Evolutionary conservation across 225 moss, liverwort and hornwort genomes (phyloP).

Genomic region (Marchantia paleacea): DNA sequence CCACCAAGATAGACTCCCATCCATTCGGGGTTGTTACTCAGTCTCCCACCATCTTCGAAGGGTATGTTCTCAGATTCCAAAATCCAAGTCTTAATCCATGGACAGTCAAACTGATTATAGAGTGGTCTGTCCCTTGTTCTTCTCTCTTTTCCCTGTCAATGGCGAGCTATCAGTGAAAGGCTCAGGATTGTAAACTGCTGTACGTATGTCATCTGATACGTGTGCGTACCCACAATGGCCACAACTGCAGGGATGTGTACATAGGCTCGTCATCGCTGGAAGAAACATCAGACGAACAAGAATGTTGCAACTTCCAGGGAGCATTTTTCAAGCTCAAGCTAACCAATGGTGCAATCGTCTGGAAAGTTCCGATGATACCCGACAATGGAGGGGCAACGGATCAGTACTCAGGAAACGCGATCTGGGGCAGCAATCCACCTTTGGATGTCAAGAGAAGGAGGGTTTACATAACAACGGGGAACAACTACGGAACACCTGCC

Average conservation of each 20-base stretch:
- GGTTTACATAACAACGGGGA: conserved; percentile 37
- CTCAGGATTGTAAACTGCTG: too few species aligned
- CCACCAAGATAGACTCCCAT: background rate
- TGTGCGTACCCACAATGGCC: too few species aligned
- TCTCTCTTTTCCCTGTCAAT: too few species aligned
- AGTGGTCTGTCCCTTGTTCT: too few species aligned
- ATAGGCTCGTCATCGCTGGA: conserved; percentile 26
- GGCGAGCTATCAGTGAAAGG: too few species aligned
- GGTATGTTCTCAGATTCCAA: background rate
- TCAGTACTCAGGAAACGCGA: conserved; percentile 24
- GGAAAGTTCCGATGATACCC: conserved; percentile 29
- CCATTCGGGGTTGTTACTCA: background rate
- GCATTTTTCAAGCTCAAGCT: conserved; percentile 25
- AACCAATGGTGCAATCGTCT: conserved; percentile 11
- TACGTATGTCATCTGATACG: too few species aligned
- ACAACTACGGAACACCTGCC: conserved; percentile 23
- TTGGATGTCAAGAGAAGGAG: conserved; percentile 27
- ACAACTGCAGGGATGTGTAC: conserved; percentile 22
- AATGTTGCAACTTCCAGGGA: conserved; percentile 30
- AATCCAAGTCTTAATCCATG: too few species aligned
- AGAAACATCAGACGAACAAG: background rate
- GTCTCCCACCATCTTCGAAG: conserved; percentile 7
- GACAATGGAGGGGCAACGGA: conserved; percentile 17
- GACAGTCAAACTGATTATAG: too few species aligned
- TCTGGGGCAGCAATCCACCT: conserved; percentile 41